Conservation (phyloP, 129 eudicot genomes). For the Lonicera japonica region DNA sequence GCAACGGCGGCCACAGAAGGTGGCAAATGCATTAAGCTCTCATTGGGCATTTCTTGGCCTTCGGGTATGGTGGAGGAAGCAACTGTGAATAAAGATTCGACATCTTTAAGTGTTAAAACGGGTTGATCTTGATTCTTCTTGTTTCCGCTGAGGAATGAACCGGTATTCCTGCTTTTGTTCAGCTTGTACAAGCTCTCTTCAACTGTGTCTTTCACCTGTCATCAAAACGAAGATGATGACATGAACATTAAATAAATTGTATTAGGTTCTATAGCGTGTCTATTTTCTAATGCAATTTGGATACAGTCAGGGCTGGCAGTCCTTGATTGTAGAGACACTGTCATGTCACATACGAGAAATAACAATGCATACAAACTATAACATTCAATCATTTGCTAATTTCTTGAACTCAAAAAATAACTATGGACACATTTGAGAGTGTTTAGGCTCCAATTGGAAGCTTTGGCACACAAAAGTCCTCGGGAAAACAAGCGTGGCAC, state of each 20-base stretch:
- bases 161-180: constrained; percentile 60
- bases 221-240: background rate
- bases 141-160: constrained; percentile 68
- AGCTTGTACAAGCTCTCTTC: constrained; percentile 88
- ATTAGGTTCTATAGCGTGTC: no score
- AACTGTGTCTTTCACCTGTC: constrained; percentile 79
- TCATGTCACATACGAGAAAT: no score
- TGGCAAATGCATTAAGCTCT: constrained; percentile 61
- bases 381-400: no score
- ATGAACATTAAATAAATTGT: background rate
- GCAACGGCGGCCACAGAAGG: constrained; percentile 78
- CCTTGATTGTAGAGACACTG: no score
- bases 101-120: constrained; percentile 71
- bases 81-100: constrained; percentile 70
- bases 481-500: no score
- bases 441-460: no score
- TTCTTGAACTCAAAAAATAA: no score
- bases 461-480: no score
- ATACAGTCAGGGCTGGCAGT: no score
- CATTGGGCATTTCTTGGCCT: constrained; percentile 19
- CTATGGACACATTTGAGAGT: no score
- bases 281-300: no score
- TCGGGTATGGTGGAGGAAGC: constrained; percentile 31
- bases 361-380: no score
- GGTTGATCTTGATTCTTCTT: constrained; percentile 89